Base-by-base conservation (phyloP, 208 protist species). In the Leishmania gerbilli region DNA sequence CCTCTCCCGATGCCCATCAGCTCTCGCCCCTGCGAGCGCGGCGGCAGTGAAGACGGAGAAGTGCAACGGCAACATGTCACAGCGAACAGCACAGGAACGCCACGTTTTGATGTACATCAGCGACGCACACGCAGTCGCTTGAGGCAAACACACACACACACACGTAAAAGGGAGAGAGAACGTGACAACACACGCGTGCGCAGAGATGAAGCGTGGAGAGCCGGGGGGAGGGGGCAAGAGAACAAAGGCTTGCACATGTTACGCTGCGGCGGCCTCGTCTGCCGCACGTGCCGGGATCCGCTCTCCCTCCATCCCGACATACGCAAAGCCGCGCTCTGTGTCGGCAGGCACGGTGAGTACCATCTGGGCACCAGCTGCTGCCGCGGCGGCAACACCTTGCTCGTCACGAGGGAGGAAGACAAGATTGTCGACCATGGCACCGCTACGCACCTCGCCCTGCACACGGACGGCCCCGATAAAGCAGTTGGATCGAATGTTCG, bases 371-470 rank as follows among this genome's bases (percentile, higher is more conserved):
- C 80, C 60, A 21, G 69, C 81, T 17, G 58, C 79, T 31, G 17
- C 67, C 13, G 79, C 84, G 13, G 72, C 55, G 37, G 69, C 79
- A 2, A 34, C 76, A 9, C 24, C 37, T 67, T 78, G 68, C 83
- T 83, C 83, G 37, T 89, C 80, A 15, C 78, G 80, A 34, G 87
- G 77, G 49, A 85, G 55, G 83, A 91, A 94, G 74, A 97, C 88
- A 24, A 93, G 80, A 87, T 97, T 97, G 84, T 97, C 88, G 34
- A 87, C 87, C 24, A 93, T 87, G 24, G 89, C 86, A 0, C 88
- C 90, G 78, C 82, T 88, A 47, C 87, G 91, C 74, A 95, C 87
- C 55, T 91, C 87, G 27, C 92, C 90, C 74, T 94, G 89, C 64
- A 96, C 82, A 27, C 94, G 91, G 13, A 97, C 92, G 6, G 69